These are phyloP conservation scores for Acanthamoeba quina DNA, from an alignment of 208 protist species.

Conservation along the genomic window DNA sequence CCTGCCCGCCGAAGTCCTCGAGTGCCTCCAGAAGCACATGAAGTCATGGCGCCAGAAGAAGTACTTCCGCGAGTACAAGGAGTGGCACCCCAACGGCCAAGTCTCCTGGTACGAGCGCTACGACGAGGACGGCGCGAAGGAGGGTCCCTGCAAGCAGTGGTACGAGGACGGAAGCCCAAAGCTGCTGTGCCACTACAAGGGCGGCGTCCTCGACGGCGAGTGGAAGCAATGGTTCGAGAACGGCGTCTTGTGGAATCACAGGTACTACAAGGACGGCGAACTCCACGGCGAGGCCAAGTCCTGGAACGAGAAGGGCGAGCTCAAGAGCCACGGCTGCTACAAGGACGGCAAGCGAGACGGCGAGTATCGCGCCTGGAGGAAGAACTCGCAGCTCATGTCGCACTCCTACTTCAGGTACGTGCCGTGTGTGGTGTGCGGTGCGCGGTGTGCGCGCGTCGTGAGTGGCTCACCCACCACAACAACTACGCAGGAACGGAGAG, in stretches of 20 bases:
- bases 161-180: neutral
- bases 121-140: slow-evolving; percentile 1
- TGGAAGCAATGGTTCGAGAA: slow-evolving; percentile 8
- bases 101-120: slow-evolving; percentile 5
- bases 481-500: neutral
- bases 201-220: neutral
- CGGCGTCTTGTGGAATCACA: neutral
- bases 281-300: neutral
- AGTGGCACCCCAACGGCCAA: neutral
- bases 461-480: neutral
- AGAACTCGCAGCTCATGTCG: neutral
- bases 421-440: neutral
- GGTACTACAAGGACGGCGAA: neutral
- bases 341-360: neutral
- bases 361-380: slow-evolving; percentile 3
- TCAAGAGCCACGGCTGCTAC: neutral
- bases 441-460: neutral
- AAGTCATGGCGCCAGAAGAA: slow-evolving; percentile 1
- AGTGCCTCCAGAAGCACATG: neutral
- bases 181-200: slow-evolving; percentile 6
- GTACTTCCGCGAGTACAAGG: slow-evolving; percentile 26
- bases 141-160: slow-evolving; percentile 1
- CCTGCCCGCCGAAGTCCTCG: neutral
- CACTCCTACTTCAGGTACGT: neutral
- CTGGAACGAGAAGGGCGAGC: neutral